Evolutionary conservation across 1,284 basidiomycete genomes (phyloP), one percentile per base, ranked within the genome.

Genomic region (Puccinia coronata): DNA sequence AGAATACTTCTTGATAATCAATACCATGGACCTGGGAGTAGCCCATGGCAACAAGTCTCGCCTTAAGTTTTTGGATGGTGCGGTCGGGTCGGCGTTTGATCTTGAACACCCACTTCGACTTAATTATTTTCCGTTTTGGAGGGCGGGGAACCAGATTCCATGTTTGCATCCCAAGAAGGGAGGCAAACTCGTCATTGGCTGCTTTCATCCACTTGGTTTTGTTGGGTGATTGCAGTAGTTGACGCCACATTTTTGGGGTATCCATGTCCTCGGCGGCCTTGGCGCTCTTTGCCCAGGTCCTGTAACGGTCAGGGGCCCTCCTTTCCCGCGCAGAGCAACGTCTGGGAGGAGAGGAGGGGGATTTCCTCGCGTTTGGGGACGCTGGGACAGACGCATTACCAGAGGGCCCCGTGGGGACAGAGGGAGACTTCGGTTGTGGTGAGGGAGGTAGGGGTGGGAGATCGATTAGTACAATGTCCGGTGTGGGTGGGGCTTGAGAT

Each of bases 71-170:
- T 8, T 39, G 25, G n/a, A 55, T 25, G 9, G 57, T 23, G 12
- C 36, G 12, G 23, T 74, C 53, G 1, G 36, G 41, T n/a, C 39
- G 36, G 12, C 53, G 51, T 28, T 75, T 75, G 16, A 41, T 43
- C 23, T 59, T 75, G n/a, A 75, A 75, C 5, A 75, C 73, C 73
- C 73, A 75, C 28, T 75, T 75, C 5, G 53, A 57, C 23, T 55
- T 20, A 20, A 75, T 75, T 9, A 75, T 61, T 25, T n/a, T 20
- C 28, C 18, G 31, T 23, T 49, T 39, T 16, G 11, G n/a, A 25
- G 73, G 73, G 5, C 31, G 39, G 16, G 73, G 55, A 20, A 61
- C 73, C 1, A 59, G 53, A 4, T 39, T 16, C 73, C 73, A 75
- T 2, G 55, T 61, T 4, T 61, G 18, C 73, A 39, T 59, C 1